phyloP scores from a whole-genome alignment of 805 yeast genomes.

The Yarrowia hollandica region DNA sequence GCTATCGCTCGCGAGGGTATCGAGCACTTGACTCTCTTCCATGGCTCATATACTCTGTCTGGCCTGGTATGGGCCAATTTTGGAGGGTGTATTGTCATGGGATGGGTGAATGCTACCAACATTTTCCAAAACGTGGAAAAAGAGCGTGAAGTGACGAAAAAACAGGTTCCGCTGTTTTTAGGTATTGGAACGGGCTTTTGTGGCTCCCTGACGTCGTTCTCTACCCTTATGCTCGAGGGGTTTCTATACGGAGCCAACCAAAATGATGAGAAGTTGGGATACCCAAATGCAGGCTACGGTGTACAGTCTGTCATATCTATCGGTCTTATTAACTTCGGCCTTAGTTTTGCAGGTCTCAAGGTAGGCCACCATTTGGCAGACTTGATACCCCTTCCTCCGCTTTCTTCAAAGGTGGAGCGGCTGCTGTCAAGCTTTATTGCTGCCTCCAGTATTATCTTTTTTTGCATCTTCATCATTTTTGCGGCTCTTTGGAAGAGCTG shows the following conservation, averaged over 20 bases:
- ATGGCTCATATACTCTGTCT: slow-evolving; percentile 50
- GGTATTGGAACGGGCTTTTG: slow-evolving; percentile 80
- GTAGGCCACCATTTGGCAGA: slow-evolving; percentile 14
- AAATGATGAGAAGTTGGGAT: background rate
- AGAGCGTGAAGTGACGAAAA: slow-evolving; percentile 40
- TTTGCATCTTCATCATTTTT: slow-evolving; percentile 20
- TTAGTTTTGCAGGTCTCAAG: slow-evolving; percentile 7
- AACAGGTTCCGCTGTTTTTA: slow-evolving; percentile 50
- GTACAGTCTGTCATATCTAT: slow-evolving; percentile 8
- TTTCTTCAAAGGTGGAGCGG: background rate
- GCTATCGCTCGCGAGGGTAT: slow-evolving; percentile 17
- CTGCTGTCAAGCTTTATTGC: background rate
- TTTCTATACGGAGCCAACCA: slow-evolving; percentile 40
- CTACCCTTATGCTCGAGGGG: slow-evolving; percentile 59
- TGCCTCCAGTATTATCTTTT: background rate
- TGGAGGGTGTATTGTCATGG: slow-evolving; percentile 71
- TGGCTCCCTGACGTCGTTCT: slow-evolving; percentile 79
- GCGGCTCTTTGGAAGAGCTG: slow-evolving; percentile 23
- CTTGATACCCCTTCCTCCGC: background rate
- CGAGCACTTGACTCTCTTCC: slow-evolving; percentile 50
- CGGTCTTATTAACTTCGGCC: slow-evolving; percentile 3
- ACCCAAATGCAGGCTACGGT: slow-evolving; percentile 22
- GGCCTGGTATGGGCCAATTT: slow-evolving; percentile 80
- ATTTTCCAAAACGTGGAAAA: background rate
- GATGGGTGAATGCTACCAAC: slow-evolving; percentile 38